Base-by-base conservation (phyloP, 2,329 filamentous ascomycete genomes). In the Emericellopsis cladophorae region DNA sequence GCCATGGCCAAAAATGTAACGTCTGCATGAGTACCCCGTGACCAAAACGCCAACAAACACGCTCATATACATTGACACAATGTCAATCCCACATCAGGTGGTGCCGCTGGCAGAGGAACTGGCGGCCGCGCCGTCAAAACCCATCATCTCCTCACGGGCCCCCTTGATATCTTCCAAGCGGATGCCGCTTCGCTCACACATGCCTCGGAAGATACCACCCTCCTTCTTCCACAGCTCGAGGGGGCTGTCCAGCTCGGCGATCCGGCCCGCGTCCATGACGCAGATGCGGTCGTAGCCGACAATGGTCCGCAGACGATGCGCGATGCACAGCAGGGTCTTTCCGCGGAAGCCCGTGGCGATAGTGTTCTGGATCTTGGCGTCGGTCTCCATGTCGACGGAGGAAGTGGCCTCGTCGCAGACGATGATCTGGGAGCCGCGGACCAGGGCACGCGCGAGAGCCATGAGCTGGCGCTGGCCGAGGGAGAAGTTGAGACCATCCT, bases 361-460 rank as follows among this genome's bases (percentile, higher is more conserved):
- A 4, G 89, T 94, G 42, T 70, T 68, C 61, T 96, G 90, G 56
- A 96, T 95, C 72, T 92, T 93, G 61, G 87, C 82, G 56, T 98
- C 92, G 4, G 90, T 96, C 56, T 95, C 90, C 69, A 95, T 92
- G 59, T 96, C 90, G 7, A 96, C 89, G 0, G 78, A 84, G 2
- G 81, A 87, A 0, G 92, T 98, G 1, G 92, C 92, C 61, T 98
- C 92, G 65, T 98, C 92, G 60, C 90, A 95, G 39, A 98, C 81
- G 51, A 96, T 95, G 61, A 96, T 95, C 51, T 84, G 86, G 1
- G 81, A 84, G 35, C 81, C 79, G 31, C 90, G 80, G 5, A 96
- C 90, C 3, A 98, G 75, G 0, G 92, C 92, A 1, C 92, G 80
- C 0, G 89, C 89, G 1, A 98, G 72, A 1, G 92, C 92, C 84